Conservation (phyloP, 768 basidiomycete genomes). For the Termitomyces sp. region DNA sequence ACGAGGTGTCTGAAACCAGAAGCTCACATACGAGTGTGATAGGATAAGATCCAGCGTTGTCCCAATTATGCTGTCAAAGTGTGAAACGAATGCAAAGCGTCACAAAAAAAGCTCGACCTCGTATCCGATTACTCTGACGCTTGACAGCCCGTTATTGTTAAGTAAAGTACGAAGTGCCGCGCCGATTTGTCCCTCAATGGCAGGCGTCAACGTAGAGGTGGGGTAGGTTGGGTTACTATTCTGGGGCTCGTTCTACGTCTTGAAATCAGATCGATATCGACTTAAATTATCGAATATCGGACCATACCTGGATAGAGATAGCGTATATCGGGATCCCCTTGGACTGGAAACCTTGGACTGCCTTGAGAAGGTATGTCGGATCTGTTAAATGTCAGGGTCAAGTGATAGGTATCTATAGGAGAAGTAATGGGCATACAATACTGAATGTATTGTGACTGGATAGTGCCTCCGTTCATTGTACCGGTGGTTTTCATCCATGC, state of each 20-base stretch:
- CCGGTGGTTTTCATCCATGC: conserved; percentile 73
- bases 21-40: conserved; percentile 33
- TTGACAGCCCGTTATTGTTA: conserved; percentile 54
- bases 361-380: conserved; percentile 67
- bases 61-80: conserved; percentile 59
- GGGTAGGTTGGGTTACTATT: conserved; percentile 67
- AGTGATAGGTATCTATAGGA: not conserved
- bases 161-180: conserved; percentile 50
- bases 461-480: conserved; percentile 62
- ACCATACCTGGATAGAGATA: conserved; percentile 44
- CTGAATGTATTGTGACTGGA: conserved; percentile 42
- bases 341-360: conserved; percentile 60
- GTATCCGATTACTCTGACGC: conserved; percentile 55
- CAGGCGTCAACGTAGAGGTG: conserved; percentile 48
- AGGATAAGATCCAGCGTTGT: conserved; percentile 57
- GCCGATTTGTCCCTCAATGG: conserved; percentile 55
- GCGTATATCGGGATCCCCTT: conserved; percentile 61
- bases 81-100: not conserved
- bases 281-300: too few relatives aligned
- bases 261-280: not conserved
- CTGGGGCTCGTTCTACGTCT: conserved; percentile 41
- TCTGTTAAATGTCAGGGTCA: conserved; percentile 32
- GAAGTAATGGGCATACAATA: conserved; percentile 32
- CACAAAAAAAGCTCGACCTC: conserved; percentile 10
- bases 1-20: not conserved